phyloP scores from a whole-genome alignment of 2,329 filamentous ascomycete genomes.

The Zasmidium citrigriseum region DNA sequence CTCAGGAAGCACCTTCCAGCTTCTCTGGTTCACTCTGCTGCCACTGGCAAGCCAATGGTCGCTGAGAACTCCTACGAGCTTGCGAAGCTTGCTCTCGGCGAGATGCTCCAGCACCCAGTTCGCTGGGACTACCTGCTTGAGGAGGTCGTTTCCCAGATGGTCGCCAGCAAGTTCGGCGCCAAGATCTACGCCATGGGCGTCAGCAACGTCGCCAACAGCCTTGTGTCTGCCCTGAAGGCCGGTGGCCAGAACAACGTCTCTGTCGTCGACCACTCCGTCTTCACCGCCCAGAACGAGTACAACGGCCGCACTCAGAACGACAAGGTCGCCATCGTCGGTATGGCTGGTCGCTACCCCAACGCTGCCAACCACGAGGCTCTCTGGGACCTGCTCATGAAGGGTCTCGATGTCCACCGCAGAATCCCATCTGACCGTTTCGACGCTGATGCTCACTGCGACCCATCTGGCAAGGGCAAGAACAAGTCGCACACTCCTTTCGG shows the following conservation, averaged over 20 bases:
- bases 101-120: slow-evolving; percentile 50
- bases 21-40: slow-evolving; percentile 49
- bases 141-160: slow-evolving; percentile 50
- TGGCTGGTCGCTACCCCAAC: slow-evolving; percentile 75
- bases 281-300: slow-evolving; percentile 38
- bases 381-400: slow-evolving; percentile 74
- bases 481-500: slow-evolving; percentile 76
- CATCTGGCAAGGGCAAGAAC: slow-evolving; percentile 71
- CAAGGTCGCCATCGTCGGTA: slow-evolving; percentile 84
- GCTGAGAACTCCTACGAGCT: slow-evolving; percentile 50
- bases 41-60: slow-evolving; percentile 47
- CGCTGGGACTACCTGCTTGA: slow-evolving; percentile 53
- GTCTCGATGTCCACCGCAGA: slow-evolving; percentile 70
- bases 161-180: slow-evolving; percentile 42
- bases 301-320: slow-evolving; percentile 55
- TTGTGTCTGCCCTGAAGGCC: slow-evolving; percentile 56
- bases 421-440: slow-evolving; percentile 74
- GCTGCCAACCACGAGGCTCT: slow-evolving; percentile 70
- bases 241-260: slow-evolving; percentile 48
- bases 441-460: slow-evolving; percentile 69
- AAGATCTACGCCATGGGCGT: slow-evolving; percentile 53
- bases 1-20: slow-evolving; percentile 45
- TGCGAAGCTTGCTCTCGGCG: slow-evolving; percentile 43
- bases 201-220: slow-evolving; percentile 56
- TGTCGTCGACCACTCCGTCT: slow-evolving; percentile 47